phyloP scores from a whole-genome alignment of 2,329 filamentous ascomycete species.

The Xylariaceae sp. region DNA sequence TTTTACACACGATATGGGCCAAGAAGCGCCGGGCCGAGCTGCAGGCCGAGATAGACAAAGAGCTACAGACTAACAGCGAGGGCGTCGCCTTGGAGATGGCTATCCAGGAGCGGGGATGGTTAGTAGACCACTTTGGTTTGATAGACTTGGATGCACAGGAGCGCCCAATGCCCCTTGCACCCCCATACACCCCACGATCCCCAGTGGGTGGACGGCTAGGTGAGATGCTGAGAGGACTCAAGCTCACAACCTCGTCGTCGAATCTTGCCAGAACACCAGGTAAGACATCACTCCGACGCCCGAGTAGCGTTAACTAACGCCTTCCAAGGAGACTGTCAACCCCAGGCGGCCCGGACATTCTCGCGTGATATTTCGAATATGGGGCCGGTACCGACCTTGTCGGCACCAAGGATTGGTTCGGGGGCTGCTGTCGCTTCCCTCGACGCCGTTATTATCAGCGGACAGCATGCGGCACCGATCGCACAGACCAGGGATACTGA shows the following conservation, averaged over 20 bases:
- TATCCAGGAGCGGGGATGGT: slow-evolving; percentile 77
- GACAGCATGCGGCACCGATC: slow-evolving; percentile 10
- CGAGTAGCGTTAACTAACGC: slow-evolving; percentile 2
- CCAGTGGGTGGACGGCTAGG: slow-evolving; percentile 63
- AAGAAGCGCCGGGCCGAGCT: slow-evolving; percentile 72
- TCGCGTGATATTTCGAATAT: slow-evolving; percentile 32
- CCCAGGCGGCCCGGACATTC: slow-evolving; percentile 10
- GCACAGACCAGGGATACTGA: slow-evolving; percentile 49
- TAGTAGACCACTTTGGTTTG: slow-evolving; percentile 72
- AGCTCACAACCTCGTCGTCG: slow-evolving; percentile 65
- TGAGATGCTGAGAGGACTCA: slow-evolving; percentile 75
- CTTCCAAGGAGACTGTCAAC: slow-evolving; percentile 6
- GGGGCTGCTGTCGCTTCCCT: slow-evolving; percentile 33
- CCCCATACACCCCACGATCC: slow-evolving; percentile 55
- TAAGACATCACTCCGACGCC: slow-evolving; percentile 33
- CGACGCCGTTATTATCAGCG: slow-evolving; percentile 36
- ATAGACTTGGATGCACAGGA: slow-evolving; percentile 33
- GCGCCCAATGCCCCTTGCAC: slow-evolving; percentile 25
- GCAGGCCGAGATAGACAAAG: slow-evolving; percentile 68
- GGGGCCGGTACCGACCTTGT: slow-evolving; percentile 19
- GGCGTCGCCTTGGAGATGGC: slow-evolving; percentile 82
- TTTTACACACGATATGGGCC: slow-evolving; percentile 86
- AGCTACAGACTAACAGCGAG: slow-evolving; percentile 69
- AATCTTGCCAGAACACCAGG: slow-evolving; percentile 53
- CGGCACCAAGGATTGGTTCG: slow-evolving; percentile 9